Conservation (phyloP, 495 filamentous ascomycete species). For the Penicillium coffeae region DNA sequence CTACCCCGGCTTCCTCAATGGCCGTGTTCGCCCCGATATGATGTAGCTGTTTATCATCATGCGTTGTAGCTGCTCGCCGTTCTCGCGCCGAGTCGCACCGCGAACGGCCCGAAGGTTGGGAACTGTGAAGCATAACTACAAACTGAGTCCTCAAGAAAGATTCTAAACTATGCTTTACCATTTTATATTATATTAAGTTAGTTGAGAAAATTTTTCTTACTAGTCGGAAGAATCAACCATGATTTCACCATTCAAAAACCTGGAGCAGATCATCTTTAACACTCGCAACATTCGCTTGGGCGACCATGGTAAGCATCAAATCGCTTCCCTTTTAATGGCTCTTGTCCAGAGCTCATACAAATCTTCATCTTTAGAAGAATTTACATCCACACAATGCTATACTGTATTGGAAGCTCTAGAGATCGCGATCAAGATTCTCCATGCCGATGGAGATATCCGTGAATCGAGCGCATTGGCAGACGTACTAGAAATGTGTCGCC, state of each 20-base stretch:
- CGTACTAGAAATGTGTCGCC: slow-evolving; percentile 14
- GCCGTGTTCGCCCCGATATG: neutral
- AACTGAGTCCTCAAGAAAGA: neutral
- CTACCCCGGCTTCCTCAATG: neutral
- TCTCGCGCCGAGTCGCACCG: neutral
- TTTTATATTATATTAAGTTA: no score
- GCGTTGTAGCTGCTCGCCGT: neutral
- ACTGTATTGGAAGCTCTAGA: neutral
- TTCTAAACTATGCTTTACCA: no score
- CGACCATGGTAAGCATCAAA: neutral
- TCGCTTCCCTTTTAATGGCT: neutral
- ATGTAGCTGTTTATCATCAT: neutral
- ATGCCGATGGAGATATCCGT: neutral
- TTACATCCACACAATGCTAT: neutral
- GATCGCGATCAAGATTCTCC: neutral
- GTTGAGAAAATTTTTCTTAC: no score
- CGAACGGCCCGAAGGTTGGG: neutral
- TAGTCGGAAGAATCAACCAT: neutral
- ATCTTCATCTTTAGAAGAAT: no score
- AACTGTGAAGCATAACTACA: neutral
- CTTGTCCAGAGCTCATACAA: neutral
- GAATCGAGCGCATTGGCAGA: slow-evolving; percentile 9
- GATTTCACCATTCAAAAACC: neutral
- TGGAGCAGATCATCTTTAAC: neutral
- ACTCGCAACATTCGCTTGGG: neutral